A percentile compares a stretch with the other conserved stretches of the same genome.
Conservation (phyloP, 495 filamentous ascomycete species). For the Tuber microsphaerosporum region DNA sequence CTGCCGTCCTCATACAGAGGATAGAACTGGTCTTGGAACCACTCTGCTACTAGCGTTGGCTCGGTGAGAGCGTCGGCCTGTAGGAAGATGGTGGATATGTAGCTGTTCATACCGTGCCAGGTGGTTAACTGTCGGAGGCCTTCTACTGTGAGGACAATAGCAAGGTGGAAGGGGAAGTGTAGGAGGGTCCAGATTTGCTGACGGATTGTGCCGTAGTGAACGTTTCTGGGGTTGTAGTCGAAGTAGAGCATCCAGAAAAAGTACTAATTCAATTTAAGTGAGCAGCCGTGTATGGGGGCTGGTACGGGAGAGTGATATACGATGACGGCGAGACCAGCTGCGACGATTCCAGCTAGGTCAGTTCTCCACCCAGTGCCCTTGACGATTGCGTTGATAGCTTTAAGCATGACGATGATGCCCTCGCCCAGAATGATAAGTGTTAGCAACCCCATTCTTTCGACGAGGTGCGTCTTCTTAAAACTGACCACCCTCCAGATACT, state of each 20-base stretch:
- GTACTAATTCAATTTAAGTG: conserved; percentile 45
- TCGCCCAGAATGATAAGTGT: conserved; percentile 66
- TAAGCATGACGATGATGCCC: conserved; percentile 53
- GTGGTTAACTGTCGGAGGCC: conserved; percentile 48
- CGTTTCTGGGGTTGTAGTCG: conserved; percentile 50
- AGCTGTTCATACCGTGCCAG: conserved; percentile 38
- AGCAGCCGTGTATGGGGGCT: not conserved
- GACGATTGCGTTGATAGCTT: conserved; percentile 53
- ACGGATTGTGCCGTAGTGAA: conserved; percentile 50
- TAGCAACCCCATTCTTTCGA: conserved; percentile 59
- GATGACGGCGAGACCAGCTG: conserved; percentile 42
- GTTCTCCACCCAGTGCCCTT: conserved; percentile 49
- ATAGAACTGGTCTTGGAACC: not conserved
- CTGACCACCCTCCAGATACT: conserved; percentile 51
- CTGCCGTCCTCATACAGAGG: conserved; percentile 27
- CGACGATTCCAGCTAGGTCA: conserved; percentile 39
- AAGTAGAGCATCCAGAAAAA: conserved; percentile 67
- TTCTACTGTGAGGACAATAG: conserved; percentile 58
- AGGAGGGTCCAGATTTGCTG: conserved; percentile 60
- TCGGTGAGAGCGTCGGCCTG: not conserved
- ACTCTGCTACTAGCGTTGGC: not conserved
- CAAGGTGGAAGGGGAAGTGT: conserved; percentile 65
- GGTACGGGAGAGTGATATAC: not conserved
- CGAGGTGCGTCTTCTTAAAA: conserved; percentile 60
- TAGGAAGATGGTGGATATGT: not conserved